Evolutionary conservation across 768 basidiomycete genomes (phyloP).

Genomic region (Roridomyces roridus): DNA sequence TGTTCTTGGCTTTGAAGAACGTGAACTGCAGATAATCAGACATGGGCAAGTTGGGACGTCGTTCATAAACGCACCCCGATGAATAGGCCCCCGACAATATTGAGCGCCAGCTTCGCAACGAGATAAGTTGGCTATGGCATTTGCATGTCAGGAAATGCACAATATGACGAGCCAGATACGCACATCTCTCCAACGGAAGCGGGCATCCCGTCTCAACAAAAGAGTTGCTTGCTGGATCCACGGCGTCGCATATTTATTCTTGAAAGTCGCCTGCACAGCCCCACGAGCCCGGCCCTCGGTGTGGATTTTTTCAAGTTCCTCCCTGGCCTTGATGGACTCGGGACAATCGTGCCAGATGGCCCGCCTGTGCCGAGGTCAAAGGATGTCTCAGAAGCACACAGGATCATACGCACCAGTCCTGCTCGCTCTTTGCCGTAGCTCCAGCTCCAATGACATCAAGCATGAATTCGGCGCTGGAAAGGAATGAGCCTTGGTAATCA

Average conservation of each 20-base stretch:
- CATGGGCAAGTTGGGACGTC: neutral
- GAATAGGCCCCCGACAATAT: slow-evolving; percentile 59
- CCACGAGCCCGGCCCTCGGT: slow-evolving; percentile 50
- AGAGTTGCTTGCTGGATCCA: slow-evolving; percentile 56
- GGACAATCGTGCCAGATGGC: slow-evolving; percentile 61
- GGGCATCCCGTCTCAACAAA: slow-evolving; percentile 50
- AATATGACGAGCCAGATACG: neutral
- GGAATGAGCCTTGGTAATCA: neutral
- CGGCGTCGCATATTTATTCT: slow-evolving; percentile 56
- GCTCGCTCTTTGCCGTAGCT: slow-evolving; percentile 57
- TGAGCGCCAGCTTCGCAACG: slow-evolving; percentile 62
- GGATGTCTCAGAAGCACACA: no score
- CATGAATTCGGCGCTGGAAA: slow-evolving; percentile 62
- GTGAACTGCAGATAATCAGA: slow-evolving; percentile 45
- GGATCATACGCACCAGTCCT: slow-evolving; percentile 66
- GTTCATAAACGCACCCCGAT: slow-evolving; percentile 40
- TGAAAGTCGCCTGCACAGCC: slow-evolving; percentile 41
- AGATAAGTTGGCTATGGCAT: slow-evolving; percentile 55
- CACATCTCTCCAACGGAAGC: slow-evolving; percentile 56
- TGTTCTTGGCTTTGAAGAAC: slow-evolving; percentile 61
- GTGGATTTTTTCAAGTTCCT: slow-evolving; percentile 54
- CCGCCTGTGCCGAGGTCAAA: slow-evolving; percentile 27
- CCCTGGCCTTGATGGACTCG: slow-evolving; percentile 43
- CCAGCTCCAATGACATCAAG: slow-evolving; percentile 81
- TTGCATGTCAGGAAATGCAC: neutral